Evolutionary conservation across 2,329 filamentous ascomycete species (phyloP).

Genomic region (Paecilomyces variotii): DNA sequence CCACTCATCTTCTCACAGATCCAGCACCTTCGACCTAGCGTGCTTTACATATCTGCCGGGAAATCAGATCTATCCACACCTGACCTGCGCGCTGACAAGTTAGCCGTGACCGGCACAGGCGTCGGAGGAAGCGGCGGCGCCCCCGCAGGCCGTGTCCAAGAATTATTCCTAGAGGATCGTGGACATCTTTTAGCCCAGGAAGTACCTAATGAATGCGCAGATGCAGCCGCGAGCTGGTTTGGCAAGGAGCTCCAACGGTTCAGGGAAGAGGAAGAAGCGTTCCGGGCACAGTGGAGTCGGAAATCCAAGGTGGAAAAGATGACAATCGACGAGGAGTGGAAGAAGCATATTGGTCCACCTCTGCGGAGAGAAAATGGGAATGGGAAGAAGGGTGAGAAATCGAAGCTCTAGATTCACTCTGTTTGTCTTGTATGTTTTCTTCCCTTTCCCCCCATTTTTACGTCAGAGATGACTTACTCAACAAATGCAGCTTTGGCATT

Average conservation of each 20-base stretch:
- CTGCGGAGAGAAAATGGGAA: constrained; percentile 15
- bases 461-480: not conserved
- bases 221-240: constrained; percentile 51
- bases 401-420: constrained; percentile 19
- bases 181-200: constrained; percentile 87
- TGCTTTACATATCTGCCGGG: constrained; percentile 38
- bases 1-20: constrained; percentile 30
- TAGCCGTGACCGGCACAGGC: constrained; percentile 31
- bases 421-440: not conserved
- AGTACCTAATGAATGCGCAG: constrained; percentile 58
- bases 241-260: constrained; percentile 49
- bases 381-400: constrained; percentile 1
- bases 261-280: constrained; percentile 50
- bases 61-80: constrained; percentile 35
- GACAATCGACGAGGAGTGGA: constrained; percentile 49
- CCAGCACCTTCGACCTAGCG: constrained; percentile 37
- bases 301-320: constrained; percentile 47
- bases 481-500: not conserved
- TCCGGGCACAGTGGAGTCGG: constrained; percentile 46
- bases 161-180: constrained; percentile 54
- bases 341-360: constrained; percentile 27
- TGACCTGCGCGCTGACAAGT: constrained; percentile 32
- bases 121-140: constrained; percentile 42
- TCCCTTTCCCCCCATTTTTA: too few species aligned
- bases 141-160: constrained; percentile 60